Base-by-base conservation (phyloP, 108 stramenopile genomes). In the Hondaea fermentalgiana region DNA sequence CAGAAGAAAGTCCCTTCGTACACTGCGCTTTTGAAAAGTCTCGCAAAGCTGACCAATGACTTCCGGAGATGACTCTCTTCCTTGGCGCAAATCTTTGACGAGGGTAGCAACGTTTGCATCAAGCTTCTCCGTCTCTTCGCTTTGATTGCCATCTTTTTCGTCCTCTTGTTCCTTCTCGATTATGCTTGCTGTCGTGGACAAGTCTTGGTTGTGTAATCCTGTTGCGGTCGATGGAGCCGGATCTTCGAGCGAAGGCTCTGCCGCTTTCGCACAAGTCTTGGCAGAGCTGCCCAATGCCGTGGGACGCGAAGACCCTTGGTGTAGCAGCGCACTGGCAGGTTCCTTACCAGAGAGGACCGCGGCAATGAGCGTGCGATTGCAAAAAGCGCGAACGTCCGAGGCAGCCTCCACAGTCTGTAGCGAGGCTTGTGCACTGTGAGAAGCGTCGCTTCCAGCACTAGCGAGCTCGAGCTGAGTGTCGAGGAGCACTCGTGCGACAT, bases 371-470 rank as follows among this genome's bases (percentile, higher is more conserved):
- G 76, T 53, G 23, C 51, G 76, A 35, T 83, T 83, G 28, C 49
- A 83, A 53, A 83, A 83, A 3, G 76, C 76, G n/a, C 76, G 76
- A 16, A 83, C 28, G 51, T 83, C 76, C 49, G 76, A 83, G 25
- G 76, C 76, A 12, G 76, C 76, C n/a, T 83, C 76, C 10, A 83
- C 76, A 17, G 19, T 53, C 12, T 28, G 19, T 8, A 83, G 76
- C 3, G 76, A 53, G n/a, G 49, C 23, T 6, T 45, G 76, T 6
- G 49, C 45, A 6, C 10, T 83, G 76, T 23, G n/a, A 12, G 25
- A 53, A 16, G 45, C 76, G 45, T 6, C 23, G 8, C 25, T 83
- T 43, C 76, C 76, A 83, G 45, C 28, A 6, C 3, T 3, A 23
- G 51, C 49, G 16, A 83, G n/a, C 25, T 23, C 10, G 6, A 45